Evolutionary conservation across 805 yeast genomes (phyloP), one percentile per base, ranked within the genome.

Genomic region (Ogataea nitratoaversa): DNA sequence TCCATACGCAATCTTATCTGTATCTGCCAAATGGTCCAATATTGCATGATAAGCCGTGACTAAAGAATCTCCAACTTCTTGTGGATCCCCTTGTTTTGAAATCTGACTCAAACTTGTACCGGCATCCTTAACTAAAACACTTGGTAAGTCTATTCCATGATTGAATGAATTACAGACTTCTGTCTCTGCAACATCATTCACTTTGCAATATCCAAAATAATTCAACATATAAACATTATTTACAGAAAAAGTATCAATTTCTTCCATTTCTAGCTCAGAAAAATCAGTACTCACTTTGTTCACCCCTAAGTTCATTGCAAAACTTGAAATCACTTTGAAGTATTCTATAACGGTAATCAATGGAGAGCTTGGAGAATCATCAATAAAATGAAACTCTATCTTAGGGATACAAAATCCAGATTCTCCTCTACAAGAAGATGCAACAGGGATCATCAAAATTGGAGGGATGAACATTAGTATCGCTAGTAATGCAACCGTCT

Each of bases 131-230:
- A 76, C 62, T 13, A 76, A 56, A 12, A 71, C 70, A 7, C 74
- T 61, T 8, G 72, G 56, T 13, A 76, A 48, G 51, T 78, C 80
- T 40, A 74, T 53, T 1, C 78, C 79, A 20, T 34, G 36, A 36
- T 58, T 53, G 36, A 68, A 64, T 8, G 49, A 52, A 46, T 62
- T 53, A 46, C 79, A 67, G 49, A 45, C 54, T 35, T 37, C 49
- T 32, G 23, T 35, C 18, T 34, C 47, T 41, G 13, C 52, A 42
- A 13, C 44, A 42, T 34, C 42, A 27, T 65, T 66, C 4, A 53
- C 38, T 23, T 76, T 68, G 52, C 82, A 74, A 56, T 68, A 78
- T 1, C 81, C 79, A 35, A 66, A 54, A 37, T 65, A 65, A 51
- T 68, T 74, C 47, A 76, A 62, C 30, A 64, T 62, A 51, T 63